Conservation (phyloP, 2,329 filamentous ascomycete genomes). For the Colletotrichum trifolii region DNA sequence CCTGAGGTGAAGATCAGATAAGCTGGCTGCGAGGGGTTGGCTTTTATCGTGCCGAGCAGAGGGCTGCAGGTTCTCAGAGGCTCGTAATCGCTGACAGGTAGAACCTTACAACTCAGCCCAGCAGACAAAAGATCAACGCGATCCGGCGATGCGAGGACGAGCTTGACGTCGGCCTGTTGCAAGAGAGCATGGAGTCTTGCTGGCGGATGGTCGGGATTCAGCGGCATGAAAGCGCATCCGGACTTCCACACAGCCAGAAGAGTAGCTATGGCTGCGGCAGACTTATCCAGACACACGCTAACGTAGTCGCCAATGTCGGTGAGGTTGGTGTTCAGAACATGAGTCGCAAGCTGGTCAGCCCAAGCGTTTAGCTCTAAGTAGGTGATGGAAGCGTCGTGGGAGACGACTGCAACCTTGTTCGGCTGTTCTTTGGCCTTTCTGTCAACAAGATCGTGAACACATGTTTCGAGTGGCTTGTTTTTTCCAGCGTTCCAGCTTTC, state of each 20-base stretch:
- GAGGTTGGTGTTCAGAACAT: neutral
- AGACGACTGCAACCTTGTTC: neutral
- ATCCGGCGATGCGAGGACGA: conserved; percentile 11
- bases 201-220: conserved; percentile 10
- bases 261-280: conserved; percentile 2
- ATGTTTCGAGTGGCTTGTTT: conserved; percentile 2
- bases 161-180: conserved; percentile 13
- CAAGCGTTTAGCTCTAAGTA: conserved; percentile 3
- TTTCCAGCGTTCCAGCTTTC: conserved; percentile 2
- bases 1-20: conserved; percentile 44
- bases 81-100: conserved; percentile 26
- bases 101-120: neutral
- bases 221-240: conserved; percentile 15
- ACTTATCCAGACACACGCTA: conserved; percentile 17
- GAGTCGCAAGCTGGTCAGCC: conserved; percentile 6
- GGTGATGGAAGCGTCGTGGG: conserved; percentile 8
- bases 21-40: conserved; percentile 21
- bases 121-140: neutral
- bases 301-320: conserved; percentile 13
- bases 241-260: conserved; percentile 20
- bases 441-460: conserved; percentile 22
- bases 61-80: neutral
- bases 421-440: neutral
- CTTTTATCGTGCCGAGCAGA: neutral
- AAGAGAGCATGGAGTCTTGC: conserved; percentile 15